A percentile compares a stretch with the other conserved stretches of the same genome.
Evolutionary conservation across 345 rosid genomes (phyloP).

Genomic region (Euphorbia pulcherrima): DNA sequence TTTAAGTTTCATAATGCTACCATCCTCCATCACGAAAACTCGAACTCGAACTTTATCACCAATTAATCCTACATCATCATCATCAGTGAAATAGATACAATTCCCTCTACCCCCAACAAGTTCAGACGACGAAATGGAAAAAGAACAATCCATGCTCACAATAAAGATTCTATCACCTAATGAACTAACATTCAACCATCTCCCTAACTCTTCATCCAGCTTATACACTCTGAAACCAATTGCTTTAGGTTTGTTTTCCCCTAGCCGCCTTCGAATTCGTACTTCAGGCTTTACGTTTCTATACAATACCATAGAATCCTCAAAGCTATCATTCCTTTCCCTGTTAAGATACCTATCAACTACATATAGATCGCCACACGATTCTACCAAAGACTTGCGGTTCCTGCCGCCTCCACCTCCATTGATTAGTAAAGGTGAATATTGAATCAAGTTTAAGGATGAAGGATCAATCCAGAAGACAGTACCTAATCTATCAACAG

Average conservation of each 20-base stretch:
- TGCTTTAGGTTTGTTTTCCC: neutral
- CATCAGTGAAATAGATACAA: slow-evolving; percentile 19
- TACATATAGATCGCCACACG: slow-evolving; percentile 25
- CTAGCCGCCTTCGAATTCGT: no score
- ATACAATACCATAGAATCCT: no score
- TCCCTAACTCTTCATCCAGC: slow-evolving; percentile 26
- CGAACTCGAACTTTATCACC: no score
- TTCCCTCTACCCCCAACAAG: slow-evolving; percentile 13
- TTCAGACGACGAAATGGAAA: slow-evolving; percentile 13
- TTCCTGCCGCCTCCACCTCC: slow-evolving; percentile 16
- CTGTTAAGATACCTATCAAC: slow-evolving; percentile 26
- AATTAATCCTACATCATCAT: neutral
- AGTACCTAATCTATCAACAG: slow-evolving; percentile 22
- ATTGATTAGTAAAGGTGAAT: slow-evolving; percentile 20
- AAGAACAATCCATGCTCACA: slow-evolving; percentile 10
- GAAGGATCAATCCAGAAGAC: slow-evolving; percentile 24
- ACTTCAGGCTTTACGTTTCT: no score
- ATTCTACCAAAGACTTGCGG: slow-evolving; percentile 24
- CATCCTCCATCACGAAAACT: no score
- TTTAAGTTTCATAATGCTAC: no score
- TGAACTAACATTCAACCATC: slow-evolving; percentile 20
- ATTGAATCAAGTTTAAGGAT: slow-evolving; percentile 16
- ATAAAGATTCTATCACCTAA: slow-evolving; percentile 26
- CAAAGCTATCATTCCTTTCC: no score
- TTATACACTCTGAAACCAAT: neutral